Base-by-base conservation (phyloP, 2,329 filamentous ascomycete genomes). In the Neophaeococcomyces aloes region DNA sequence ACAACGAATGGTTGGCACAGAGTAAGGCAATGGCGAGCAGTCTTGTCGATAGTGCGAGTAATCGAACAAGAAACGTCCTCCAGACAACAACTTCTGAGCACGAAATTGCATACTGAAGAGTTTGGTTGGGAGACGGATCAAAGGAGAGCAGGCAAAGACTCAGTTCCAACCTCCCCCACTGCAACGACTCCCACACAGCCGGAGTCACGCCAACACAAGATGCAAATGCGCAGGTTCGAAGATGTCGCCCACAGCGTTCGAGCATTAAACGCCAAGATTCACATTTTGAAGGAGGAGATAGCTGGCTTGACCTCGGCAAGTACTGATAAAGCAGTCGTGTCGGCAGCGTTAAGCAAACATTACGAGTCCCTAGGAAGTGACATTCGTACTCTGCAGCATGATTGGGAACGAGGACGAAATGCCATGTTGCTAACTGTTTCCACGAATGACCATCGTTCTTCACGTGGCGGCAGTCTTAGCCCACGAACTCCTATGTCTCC, bases 291-390 rank as follows among this genome's bases (percentile, higher is more conserved):
- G 38, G 91, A 98, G 61, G 87, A 95, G 61, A 93, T 87, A 0
- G 86, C 85, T 57, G 77, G 77, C 4, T 32, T 48, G 48, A 79
- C 79, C 33, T 65, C 94, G 21, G 71, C 73, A 46, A 78, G 81
- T 53, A 77, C 85, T 14, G 59, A 67, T 48, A 61, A 70, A 4
- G 77, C 78, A 3, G 84, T 94, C 52, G 74, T 94, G 13, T 86
- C 84, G 0, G 75, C 81, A 1, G 80, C 79, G 49, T 72, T 96
- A 30, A 81, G 94, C 72, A 67, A 79, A 17, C 91, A 96, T 57
- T 98, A 96, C 62, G 91, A 98, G 45, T 89, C 87, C 3, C 93
- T 98, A 50, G 91, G 91, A 2, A 72, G 80, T 19, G 91, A 98
- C 57, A 72, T 98, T 34, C 82, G 82, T 59, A 76, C 81, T 33